phyloP scores from a whole-genome alignment of 2,329 filamentous ascomycete species.

The Stagonosporopsis cucurbitacearum region DNA sequence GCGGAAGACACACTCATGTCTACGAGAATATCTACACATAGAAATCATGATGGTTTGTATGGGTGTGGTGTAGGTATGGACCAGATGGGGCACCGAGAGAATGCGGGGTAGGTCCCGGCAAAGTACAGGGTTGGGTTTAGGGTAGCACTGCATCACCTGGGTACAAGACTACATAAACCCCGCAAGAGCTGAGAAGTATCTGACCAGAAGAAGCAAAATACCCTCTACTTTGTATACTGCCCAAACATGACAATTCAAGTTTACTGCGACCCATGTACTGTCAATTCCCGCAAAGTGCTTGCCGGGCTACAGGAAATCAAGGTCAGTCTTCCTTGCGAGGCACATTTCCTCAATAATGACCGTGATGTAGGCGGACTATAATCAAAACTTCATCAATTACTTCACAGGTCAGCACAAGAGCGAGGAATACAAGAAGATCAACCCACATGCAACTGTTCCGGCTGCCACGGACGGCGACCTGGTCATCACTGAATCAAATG shows the following conservation, averaged over 20 bases:
- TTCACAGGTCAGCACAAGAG: slow-evolving; percentile 52
- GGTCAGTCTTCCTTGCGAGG: background rate
- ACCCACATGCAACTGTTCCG: slow-evolving; percentile 50
- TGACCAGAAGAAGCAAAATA: background rate
- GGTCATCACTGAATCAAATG: slow-evolving; percentile 52
- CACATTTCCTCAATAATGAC: background rate
- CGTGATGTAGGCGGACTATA: slow-evolving; percentile 33
- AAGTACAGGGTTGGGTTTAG: slow-evolving; percentile 1
- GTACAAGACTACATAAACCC: slow-evolving; percentile 10
- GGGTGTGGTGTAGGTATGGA: no score
- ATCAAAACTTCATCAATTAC: slow-evolving; percentile 49
- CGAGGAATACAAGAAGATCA: slow-evolving; percentile 45
- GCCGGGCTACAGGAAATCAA: slow-evolving; percentile 49
- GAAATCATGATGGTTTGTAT: background rate
- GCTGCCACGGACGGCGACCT: slow-evolving; percentile 50
- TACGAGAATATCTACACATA: background rate
- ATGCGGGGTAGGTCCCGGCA: slow-evolving; percentile 13
- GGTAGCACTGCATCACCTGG: background rate
- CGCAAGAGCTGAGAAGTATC: slow-evolving; percentile 6
- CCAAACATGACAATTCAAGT: slow-evolving; percentile 26
- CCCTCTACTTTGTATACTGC: background rate
- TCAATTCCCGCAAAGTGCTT: slow-evolving; percentile 53
- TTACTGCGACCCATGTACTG: slow-evolving; percentile 48
- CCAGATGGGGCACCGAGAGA: background rate
- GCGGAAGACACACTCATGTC: background rate